Evolutionary conservation across 2,329 filamentous ascomycete species (phyloP).

Genomic region (Alternaria triticina): DNA sequence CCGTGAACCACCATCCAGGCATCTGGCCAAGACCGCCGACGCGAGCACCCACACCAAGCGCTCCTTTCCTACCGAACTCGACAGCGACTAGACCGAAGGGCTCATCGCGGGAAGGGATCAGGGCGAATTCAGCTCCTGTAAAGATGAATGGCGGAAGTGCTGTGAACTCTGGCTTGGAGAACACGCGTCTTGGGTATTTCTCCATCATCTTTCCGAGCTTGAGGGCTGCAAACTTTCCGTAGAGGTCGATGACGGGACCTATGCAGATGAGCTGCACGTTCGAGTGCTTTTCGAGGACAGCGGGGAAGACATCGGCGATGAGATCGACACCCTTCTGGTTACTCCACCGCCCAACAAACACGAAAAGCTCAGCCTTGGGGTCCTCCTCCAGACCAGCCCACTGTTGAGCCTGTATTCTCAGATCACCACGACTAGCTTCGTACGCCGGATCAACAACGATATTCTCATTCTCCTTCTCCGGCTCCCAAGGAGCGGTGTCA

Average conservation of each 20-base stretch:
- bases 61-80: slow-evolving; percentile 72
- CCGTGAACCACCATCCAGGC: slow-evolving; percentile 75
- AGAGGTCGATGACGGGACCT: background rate
- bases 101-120: slow-evolving; percentile 73
- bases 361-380: background rate
- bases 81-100: slow-evolving; percentile 73
- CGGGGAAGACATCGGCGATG: background rate
- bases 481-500: slow-evolving; percentile 67
- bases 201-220: background rate
- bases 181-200: background rate
- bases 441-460: background rate
- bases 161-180: background rate
- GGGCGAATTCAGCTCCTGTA: slow-evolving; percentile 41
- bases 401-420: background rate
- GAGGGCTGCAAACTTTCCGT: background rate
- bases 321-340: background rate
- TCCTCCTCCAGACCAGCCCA: background rate
- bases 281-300: background rate
- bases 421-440: background rate
- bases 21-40: slow-evolving; percentile 72
- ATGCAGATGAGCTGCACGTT: background rate
- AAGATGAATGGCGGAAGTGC: background rate
- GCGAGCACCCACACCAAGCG: slow-evolving; percentile 69
- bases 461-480: slow-evolving; percentile 29
- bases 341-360: background rate